Base-by-base conservation (phyloP, 306 rosid genomes). In the Quillaja saponaria region DNA sequence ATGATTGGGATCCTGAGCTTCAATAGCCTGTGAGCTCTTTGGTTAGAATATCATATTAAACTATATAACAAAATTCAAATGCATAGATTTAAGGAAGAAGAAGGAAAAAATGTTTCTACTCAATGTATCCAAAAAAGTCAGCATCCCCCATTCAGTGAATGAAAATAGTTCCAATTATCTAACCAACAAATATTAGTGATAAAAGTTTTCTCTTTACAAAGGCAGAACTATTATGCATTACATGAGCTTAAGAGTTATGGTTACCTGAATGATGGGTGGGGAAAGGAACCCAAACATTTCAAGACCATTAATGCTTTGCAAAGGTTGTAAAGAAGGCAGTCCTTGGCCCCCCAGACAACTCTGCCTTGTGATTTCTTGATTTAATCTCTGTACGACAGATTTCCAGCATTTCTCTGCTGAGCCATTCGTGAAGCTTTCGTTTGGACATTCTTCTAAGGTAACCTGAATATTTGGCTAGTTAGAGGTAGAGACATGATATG, bases 391-490 rank as follows among this genome's bases (percentile, higher is more conserved):
- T 11, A 81, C 61, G 53, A 91, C 83, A 77, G 67, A 85, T 71
- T 84, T 83, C 97, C 97, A 91, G 76, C 97, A 91, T 66, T 54
- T 81, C 20, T 77, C 84, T 33, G 87, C 76, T 8, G 96, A 77
- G 49, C 66, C 67, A 33, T 80, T 73, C 1, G 84, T 74, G 76
- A 85, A 87, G 66, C 54, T 53, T 65, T 63, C 86, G 8, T 55
- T 51, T 10, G 95, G 95, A 67, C 16, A 66, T 49, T 78, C 95
- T 68, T 91, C 96, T 79, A 82, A 58, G 40, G 76, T 82, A 58
- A 91, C 97, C 97, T 91, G 87, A 67, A 76, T 82, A 54, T 53
- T 64, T n/a, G n/a, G n/a, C n/a, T n/a, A n/a, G n/a, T n/a, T n/a
- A n/a, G n/a, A n/a, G n/a, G n/a, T n/a, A n/a, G n/a, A n/a, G n/a